Base-by-base conservation (phyloP, 306 rosid species). In the Sesbania bispinosa region DNA sequence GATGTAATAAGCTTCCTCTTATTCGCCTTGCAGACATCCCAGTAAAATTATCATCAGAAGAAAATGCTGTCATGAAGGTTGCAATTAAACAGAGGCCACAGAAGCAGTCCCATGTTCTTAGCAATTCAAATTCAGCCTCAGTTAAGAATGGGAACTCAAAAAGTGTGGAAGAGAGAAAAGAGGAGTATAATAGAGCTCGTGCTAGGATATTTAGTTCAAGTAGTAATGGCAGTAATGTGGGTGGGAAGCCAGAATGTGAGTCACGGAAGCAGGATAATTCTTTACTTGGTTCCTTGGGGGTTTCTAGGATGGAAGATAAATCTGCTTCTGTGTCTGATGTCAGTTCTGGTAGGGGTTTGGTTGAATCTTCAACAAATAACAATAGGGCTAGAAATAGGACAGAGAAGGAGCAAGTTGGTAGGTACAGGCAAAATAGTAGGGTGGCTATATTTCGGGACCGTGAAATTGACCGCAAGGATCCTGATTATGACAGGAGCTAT, bases 91-190 rank as follows among this genome's bases (percentile, higher is more conserved):
- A 89, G 83, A 89, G 99, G 77, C 99, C 99, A 3, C 95, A 89
- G 65, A 91, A 87, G 72, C 74, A 80, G 51, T 67, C 95, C 4
- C 88, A 79, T 51, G 14, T 18, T 77, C 70, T 4, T 6, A 38
- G 69, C 55, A 69, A 36, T 85, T 85, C 23, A 38, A 83, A 77
- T 73, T 76, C 96, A 69, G 83, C 78, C 76, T 84, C 95, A 0
- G 15, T 32, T 21, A 94, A 86, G 77, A 8, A 81, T 19, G 80
- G 59, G 47, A 77, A 65, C 71, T 77, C 96, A n/a, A 94, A 84
- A 82, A 94, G 97, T 77, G 97, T 94, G 69, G 99, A 94, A 69
- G 99, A 94, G 78, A 88, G 99, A 79, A 94, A 94, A 80, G 99
- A 94, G 80, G 99, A 94, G 79, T 94, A 94, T 77, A 91, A 87